phyloP scores from a whole-genome alignment of 2,329 filamentous ascomycete genomes.

The Pyrenophora tritici-repentis region DNA sequence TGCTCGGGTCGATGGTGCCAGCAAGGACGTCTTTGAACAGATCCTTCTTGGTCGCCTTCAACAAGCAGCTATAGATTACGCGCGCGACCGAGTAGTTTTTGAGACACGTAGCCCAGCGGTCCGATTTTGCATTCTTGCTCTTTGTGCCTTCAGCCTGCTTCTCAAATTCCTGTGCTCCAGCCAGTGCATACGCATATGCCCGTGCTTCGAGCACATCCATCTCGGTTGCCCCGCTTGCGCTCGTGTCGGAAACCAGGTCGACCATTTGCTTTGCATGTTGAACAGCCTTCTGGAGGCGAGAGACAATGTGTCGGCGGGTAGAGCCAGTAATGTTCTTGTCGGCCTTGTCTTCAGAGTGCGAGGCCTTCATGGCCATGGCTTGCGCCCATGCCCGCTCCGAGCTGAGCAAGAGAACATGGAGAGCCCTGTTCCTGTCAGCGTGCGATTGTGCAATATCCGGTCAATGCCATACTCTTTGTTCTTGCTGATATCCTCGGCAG shows the following conservation, averaged over 20 bases:
- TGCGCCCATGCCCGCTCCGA: constrained; percentile 94
- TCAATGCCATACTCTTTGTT: constrained; percentile 70
- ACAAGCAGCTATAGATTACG: constrained; percentile 80
- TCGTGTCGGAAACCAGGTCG: constrained; percentile 65
- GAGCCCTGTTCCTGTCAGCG: constrained; percentile 26
- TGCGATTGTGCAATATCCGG: not conserved
- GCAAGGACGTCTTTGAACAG: constrained; percentile 84
- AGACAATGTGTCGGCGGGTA: constrained; percentile 85
- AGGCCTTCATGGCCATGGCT: constrained; percentile 90
- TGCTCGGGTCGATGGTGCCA: constrained; percentile 87
- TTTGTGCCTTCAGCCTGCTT: constrained; percentile 65
- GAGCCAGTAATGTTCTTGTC: constrained; percentile 76
- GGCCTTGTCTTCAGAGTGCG: constrained; percentile 74
- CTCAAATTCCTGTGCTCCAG: constrained; percentile 81
- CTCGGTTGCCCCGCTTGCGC: constrained; percentile 67
- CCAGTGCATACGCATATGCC: constrained; percentile 79
- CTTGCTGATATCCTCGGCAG: constrained; percentile 72
- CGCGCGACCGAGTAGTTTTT: constrained; percentile 75
- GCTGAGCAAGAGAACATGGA: constrained; percentile 73
- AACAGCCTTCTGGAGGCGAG: constrained; percentile 80
- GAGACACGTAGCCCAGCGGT: constrained; percentile 78
- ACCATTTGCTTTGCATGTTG: constrained; percentile 71
- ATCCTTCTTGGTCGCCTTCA: constrained; percentile 70
- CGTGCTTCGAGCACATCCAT: constrained; percentile 81
- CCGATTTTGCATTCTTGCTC: constrained; percentile 42